Evolutionary conservation across 495 filamentous ascomycete species (phyloP).

Genomic region (Hypomontagnella submonticulosa): DNA sequence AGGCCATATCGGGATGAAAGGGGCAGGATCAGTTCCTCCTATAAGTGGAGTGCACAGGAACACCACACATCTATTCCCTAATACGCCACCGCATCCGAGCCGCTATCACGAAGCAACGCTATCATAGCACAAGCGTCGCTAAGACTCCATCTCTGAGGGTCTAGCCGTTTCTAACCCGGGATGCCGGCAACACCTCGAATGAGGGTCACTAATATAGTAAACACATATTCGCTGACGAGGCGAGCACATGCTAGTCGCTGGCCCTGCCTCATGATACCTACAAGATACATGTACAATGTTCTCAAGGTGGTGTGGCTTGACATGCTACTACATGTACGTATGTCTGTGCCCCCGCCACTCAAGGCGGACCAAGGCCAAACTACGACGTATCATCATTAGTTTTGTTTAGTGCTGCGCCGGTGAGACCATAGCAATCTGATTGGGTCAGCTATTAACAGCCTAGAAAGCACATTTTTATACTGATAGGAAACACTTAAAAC

Average conservation of each 20-base stretch:
- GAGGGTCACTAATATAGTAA: conserved; percentile 12
- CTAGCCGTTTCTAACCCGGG: conserved; percentile 27
- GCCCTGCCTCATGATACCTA: conserved; percentile 1
- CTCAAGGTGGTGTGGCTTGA: conserved; percentile 35
- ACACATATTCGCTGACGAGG: conserved; percentile 11
- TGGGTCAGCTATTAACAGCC: conserved; percentile 23
- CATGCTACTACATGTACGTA: conserved; percentile 16
- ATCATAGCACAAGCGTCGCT: conserved; percentile 29
- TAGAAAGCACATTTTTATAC: conserved; percentile 3
- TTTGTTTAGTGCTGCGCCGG: conserved; percentile 11
- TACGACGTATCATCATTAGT: conserved; percentile 2
- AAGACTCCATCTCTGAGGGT: conserved; percentile 10
- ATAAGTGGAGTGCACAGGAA: conserved; percentile 27
- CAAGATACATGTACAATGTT: background rate
- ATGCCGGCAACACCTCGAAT: background rate
- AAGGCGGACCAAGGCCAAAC: conserved; percentile 1
- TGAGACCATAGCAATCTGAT: conserved; percentile 16
- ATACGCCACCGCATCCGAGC: conserved; percentile 34
- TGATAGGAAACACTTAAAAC: background rate
- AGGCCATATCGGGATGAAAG: conserved; percentile 27
- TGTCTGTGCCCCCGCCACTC: conserved; percentile 19
- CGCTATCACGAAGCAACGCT: conserved; percentile 16
- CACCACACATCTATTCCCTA: conserved; percentile 20
- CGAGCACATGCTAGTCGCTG: conserved; percentile 11
- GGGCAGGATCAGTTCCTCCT: conserved; percentile 24